These are phyloP conservation scores for Penicillium thymicola DNA, from an alignment of 2,329 filamentous ascomycete species.

Conservation along the genomic window DNA sequence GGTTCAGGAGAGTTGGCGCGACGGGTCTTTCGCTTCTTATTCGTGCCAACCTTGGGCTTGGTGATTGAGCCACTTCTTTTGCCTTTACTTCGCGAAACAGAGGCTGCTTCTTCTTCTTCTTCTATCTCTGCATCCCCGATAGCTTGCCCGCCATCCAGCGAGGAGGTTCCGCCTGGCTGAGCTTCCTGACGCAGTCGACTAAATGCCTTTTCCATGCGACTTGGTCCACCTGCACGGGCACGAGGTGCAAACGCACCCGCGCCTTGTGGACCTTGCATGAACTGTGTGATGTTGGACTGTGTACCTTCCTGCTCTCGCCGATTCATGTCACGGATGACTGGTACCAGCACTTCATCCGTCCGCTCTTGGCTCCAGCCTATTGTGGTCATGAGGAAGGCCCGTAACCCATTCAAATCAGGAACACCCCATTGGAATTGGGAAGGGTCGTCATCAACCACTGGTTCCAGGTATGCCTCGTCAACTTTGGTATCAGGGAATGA, in stretches of 20 bases:
- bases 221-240: slow-evolving; percentile 59
- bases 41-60: slow-evolving; percentile 17
- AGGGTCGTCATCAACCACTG: slow-evolving; percentile 76
- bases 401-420: slow-evolving; percentile 80
- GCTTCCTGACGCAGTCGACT: slow-evolving; percentile 61
- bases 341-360: slow-evolving; percentile 92
- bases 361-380: slow-evolving; percentile 90
- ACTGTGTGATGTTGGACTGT: slow-evolving; percentile 93
- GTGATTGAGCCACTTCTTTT: slow-evolving; percentile 16
- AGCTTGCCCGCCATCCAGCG: background rate
- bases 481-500: slow-evolving; percentile 77
- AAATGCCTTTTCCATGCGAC: slow-evolving; percentile 74
- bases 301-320: slow-evolving; percentile 82
- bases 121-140: background rate
- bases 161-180: slow-evolving; percentile 24
- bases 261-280: slow-evolving; percentile 65
- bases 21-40: slow-evolving; percentile 28
- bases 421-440: slow-evolving; percentile 93
- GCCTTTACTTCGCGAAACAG: slow-evolving; percentile 1
- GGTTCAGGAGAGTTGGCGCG: slow-evolving; percentile 2
- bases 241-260: slow-evolving; percentile 68
- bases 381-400: slow-evolving; percentile 82
- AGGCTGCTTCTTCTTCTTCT: slow-evolving; percentile 2
- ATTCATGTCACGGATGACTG: slow-evolving; percentile 95
- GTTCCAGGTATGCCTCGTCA: slow-evolving; percentile 76